Percentiles rank a stretch among this genome's conserved stretches.
These are phyloP conservation scores for Umbelopsis vinacea DNA, from an alignment of 192 early-diverging fungal genomes.

Conservation along the genomic window DNA sequence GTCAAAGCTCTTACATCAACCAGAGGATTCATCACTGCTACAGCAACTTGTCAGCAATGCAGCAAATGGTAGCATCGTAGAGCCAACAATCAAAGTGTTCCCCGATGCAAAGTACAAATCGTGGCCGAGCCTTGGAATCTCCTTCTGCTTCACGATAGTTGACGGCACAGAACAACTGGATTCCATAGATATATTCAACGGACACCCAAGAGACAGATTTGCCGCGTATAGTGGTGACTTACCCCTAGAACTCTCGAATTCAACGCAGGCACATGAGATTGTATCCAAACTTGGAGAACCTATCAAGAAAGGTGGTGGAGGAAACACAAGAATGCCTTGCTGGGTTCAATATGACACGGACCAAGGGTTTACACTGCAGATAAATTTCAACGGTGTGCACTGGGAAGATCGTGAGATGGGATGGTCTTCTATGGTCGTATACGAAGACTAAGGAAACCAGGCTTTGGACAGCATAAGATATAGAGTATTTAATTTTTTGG, in stretches of 20 bases:
- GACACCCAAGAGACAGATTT: slow-evolving; percentile 43
- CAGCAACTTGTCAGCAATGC: not conserved
- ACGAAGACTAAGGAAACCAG: not conserved
- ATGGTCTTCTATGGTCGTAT: slow-evolving; percentile 24
- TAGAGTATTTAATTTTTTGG: too few species aligned
- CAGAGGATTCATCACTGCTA: not conserved
- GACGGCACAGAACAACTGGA: slow-evolving; percentile 28
- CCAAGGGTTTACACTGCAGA: slow-evolving; percentile 33
- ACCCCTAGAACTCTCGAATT: slow-evolving; percentile 30
- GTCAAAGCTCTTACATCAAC: slow-evolving; percentile 8
- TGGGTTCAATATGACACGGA: slow-evolving; percentile 51
- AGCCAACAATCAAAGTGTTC: slow-evolving; percentile 41
- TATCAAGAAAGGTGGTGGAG: slow-evolving; percentile 50
- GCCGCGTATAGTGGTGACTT: not conserved
- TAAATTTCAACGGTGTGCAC: slow-evolving; percentile 49
- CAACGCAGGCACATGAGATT: slow-evolving; percentile 43
- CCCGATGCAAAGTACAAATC: slow-evolving; percentile 46
- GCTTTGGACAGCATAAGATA: not conserved
- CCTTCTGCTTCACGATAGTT: slow-evolving; percentile 44
- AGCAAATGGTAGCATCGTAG: slow-evolving; percentile 8
- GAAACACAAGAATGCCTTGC: slow-evolving; percentile 43
- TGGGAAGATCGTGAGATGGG: slow-evolving; percentile 58
- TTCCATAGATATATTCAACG: slow-evolving; percentile 51
- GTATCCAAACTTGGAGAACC: slow-evolving; percentile 50
- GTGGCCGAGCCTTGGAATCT: slow-evolving; percentile 45